Base-by-base conservation (phyloP, 139 green algal species). In the Yamagishiella unicocca region DNA sequence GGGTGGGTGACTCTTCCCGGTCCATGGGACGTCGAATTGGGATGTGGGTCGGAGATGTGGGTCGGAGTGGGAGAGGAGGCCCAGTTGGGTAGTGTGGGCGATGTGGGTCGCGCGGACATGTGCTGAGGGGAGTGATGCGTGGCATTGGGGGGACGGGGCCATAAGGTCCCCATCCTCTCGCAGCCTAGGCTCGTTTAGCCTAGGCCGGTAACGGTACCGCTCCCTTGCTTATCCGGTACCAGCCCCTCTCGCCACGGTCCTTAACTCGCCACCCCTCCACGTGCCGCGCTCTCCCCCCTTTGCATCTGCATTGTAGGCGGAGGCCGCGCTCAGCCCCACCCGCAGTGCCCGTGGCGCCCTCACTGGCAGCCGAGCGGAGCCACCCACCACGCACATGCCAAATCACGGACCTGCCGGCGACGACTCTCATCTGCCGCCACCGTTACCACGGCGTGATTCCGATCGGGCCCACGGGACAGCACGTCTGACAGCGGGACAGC, bases 1-100 rank as follows among this genome's bases (percentile, higher is more conserved):
- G 77, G 77, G 77, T 84, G 77, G 31, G 66, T 74, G 27, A 21
- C 21, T n/a, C n/a, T n/a, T n/a, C n/a, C n/a, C n/a, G n/a, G 31
- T 8, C 12, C 50, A 12, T 58, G 50, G 50, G 12, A 25, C 50
- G 50, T 58, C 12, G 50, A 58, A 58, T 58, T 17, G 50, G 12
- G 12, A 58, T 58, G 50, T 25, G 12, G 50, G 50, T 12, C 17
- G n/a, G n/a, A n/a, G 50, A 58, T 58, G 17, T 58, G 50, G 50
- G 12, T 12, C 50, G 50, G 12, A 58, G 17, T 58, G 50, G 50
- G 12, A 12, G 50, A 12, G 12, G 12, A 12, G 12, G 50, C 50
- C 12, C 50, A 58, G 12, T 58, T 12, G 12, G 55, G 55, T 66
- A 31, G 4, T 29, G 55, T 29, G n/a, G n/a, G n/a, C n/a, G n/a